Evolutionary conservation across 495 filamentous ascomycete species (phyloP), one percentile per base, ranked within the genome.

Genomic region (Aspergillus saccharolyticus): DNA sequence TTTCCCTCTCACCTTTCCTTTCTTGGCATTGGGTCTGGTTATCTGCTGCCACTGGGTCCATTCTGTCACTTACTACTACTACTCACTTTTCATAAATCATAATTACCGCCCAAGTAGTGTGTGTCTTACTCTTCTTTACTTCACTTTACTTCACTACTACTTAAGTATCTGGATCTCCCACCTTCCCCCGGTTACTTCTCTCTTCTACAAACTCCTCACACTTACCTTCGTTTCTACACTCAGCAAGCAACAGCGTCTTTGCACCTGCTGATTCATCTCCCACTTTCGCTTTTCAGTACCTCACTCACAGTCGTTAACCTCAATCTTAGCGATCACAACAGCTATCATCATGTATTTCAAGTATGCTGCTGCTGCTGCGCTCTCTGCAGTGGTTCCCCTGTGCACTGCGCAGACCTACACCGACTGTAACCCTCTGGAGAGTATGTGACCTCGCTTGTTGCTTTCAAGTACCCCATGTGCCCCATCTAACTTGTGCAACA

Each of bases 391-490:
- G 44, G 65, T 72, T 28, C 73, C 76, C 22, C 50, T 71, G 16
- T 63, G 61, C 39, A 64, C 71, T 33, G 77, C 78, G n/a, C 78
- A 81, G 67, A 76, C 78, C 30, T 79, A 62, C 61, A 73, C 70
- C 12, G 58, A 70, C 52, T 79, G 77, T 63, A 72, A 78, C 56
- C 75, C 77, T 2, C 52, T 73, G 15, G 58, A 76, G 49, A 64
- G 69, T 66, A 65, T 50, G 51, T 66, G 22, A 50, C 44, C 56
- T 28, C 52, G 55, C 9, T 22, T 55, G 24, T 24, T 20, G 15
- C 30, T 44, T 17, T 50, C 15, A 18, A 19, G 53, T 22, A 30
- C 30, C n/a, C n/a, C n/a, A n/a, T n/a, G n/a, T n/a, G n/a, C n/a
- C n/a, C 18, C 46, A 46, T 53, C 55, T 55, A 58, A 58, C 17